A percentile compares a stretch with the other conserved stretches of the same genome.
These are phyloP conservation scores for Calycina marina DNA, from an alignment of 2,329 filamentous ascomycete species.

Conservation along the genomic window DNA sequence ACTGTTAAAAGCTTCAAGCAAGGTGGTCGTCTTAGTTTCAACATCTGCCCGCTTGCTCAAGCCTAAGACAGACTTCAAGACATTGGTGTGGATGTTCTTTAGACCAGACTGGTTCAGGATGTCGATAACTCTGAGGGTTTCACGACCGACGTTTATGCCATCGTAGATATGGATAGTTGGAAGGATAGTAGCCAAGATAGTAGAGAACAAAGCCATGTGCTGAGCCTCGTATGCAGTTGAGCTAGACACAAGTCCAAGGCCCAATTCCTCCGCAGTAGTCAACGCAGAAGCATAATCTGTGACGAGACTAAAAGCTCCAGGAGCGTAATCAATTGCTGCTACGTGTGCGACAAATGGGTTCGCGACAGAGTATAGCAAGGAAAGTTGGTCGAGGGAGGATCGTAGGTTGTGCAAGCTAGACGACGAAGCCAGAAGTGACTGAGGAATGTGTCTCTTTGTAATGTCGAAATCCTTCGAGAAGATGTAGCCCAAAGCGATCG, in stretches of 20 bases:
- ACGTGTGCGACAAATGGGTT: slow-evolving; percentile 90
- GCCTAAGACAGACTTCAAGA: slow-evolving; percentile 45
- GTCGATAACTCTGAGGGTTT: slow-evolving; percentile 71
- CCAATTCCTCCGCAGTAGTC: slow-evolving; percentile 74
- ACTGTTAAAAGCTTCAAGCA: slow-evolving; percentile 66
- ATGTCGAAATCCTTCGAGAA: slow-evolving; percentile 96
- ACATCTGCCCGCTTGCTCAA: slow-evolving; percentile 56
- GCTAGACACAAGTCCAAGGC: slow-evolving; percentile 73
- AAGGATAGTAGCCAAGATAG: slow-evolving; percentile 59
- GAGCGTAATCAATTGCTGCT: slow-evolving; percentile 74
- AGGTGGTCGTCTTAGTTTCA: slow-evolving; percentile 55
- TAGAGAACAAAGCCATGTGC: slow-evolving; percentile 87
- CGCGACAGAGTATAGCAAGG: slow-evolving; percentile 77
- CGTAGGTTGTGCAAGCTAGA: slow-evolving; percentile 70
- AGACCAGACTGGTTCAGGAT: slow-evolving; percentile 61
- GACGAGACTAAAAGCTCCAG: slow-evolving; percentile 53
- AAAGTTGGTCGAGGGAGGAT: slow-evolving; percentile 77
- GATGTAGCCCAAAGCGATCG: slow-evolving; percentile 87
- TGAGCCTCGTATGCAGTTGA: slow-evolving; percentile 81
- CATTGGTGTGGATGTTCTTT: slow-evolving; percentile 50
- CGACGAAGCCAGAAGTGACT: slow-evolving; percentile 78
- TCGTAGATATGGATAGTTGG: slow-evolving; percentile 86
- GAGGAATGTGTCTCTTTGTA: slow-evolving; percentile 78
- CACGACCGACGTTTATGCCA: slow-evolving; percentile 66
- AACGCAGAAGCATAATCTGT: slow-evolving; percentile 77